Evolutionary conservation across 202 grass and related monocot genomes (phyloP), one percentile per base, ranked within the genome.

Genomic region (Tripidium arundinaceum): DNA sequence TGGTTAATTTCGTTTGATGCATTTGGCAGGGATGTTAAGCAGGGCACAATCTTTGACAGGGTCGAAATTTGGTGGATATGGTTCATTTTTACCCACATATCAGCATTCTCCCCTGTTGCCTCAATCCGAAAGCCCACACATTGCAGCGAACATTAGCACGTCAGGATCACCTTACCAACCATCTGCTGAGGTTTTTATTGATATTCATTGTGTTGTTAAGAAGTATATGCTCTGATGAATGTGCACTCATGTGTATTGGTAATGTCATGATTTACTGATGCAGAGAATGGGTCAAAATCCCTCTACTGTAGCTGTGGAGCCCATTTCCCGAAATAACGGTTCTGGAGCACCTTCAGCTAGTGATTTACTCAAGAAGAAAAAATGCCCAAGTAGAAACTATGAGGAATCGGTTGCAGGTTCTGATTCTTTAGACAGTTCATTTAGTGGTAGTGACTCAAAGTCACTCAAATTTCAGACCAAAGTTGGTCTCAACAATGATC

Each of bases 61-160:
- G 60, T 75, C 94, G 7, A 94, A 97, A 92, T 90, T 84, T 88
- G 94, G 87, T 78, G 91, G 83, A 38, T 97, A 97, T 72, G 94
- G 94, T 75, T 94, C 94, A 37, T 97, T 94, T 86, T 88, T 97
- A 62, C 91, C 94, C 15, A 79, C 89, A 46, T 81, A 89, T 58
- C 89, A 91, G 59, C 83, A 45, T 28, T 92, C 94, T 88, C 78
- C 87, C 16, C 61, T 77, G 83, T 75, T 91, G 25, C 31, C 66
- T 78, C 91, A 85, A 86, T 64, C 87, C 14, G 86, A 75, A 87
- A 82, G 82, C 80, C 74, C 87, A 59, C 40, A 72, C 25, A 69
- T 45, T 65, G 36, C 29, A 6, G 19, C 83, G 43, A 86, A 86
- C 29, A 67, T 76, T 64, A 79, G 57, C 67, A 81, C 62, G 25